Conservation (phyloP, 371 early-diverging fungal genomes). For the Batkoa obscura region DNA sequence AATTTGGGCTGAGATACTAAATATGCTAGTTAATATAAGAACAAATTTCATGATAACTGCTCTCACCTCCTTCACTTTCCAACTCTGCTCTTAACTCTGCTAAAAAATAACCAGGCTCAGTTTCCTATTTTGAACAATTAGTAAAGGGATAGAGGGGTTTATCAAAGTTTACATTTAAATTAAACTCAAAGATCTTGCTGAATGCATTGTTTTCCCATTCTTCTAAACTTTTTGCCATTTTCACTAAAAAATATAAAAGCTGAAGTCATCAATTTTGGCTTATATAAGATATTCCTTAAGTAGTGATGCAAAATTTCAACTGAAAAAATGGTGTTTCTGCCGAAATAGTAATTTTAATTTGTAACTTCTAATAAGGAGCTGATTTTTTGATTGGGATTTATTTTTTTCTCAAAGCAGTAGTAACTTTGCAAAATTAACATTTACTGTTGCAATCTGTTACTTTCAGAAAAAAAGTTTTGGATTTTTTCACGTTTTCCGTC, state of each 20-base stretch:
- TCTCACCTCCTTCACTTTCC: neutral
- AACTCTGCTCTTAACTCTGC: neutral
- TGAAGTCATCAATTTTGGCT: too few species aligned
- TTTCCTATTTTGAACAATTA: neutral
- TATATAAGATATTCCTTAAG: too few species aligned
- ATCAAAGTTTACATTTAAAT: neutral
- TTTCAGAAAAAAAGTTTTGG: too few species aligned
- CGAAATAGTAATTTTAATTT: too few species aligned
- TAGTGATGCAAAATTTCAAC: too few species aligned
- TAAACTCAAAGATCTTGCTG: neutral
- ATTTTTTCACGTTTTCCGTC: too few species aligned
- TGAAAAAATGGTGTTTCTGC: too few species aligned
- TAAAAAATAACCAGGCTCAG: neutral
- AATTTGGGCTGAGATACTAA: neutral
- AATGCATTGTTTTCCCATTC: constrained; percentile 3
- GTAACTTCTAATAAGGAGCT: too few species aligned
- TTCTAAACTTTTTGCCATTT: neutral
- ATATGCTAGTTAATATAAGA: neutral
- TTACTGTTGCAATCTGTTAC: too few species aligned
- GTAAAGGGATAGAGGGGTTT: neutral
- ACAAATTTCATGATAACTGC: neutral
- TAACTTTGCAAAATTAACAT: too few species aligned
- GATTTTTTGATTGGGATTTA: too few species aligned
- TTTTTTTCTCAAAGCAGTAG: too few species aligned
- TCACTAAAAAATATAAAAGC: neutral